phyloP scores from a whole-genome alignment of 2,329 filamentous ascomycete genomes.

The Pseudocercospora macadamiae region DNA sequence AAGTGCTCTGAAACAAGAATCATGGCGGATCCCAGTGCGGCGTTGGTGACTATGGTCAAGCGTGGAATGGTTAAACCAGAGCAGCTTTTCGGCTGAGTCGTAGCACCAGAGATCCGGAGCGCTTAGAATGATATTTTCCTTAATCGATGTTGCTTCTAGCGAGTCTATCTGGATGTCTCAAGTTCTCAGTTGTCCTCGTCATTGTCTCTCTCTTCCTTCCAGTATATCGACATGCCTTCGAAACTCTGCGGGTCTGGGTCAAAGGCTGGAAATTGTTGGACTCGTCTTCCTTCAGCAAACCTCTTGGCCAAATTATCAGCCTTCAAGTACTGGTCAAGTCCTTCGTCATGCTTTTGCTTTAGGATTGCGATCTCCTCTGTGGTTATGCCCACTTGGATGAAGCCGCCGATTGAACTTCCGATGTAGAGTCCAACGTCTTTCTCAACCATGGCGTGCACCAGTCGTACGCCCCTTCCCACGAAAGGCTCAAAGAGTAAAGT shows the following conservation, averaged over 20 bases:
- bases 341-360: conserved; percentile 9
- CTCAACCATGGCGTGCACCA: conserved; percentile 22
- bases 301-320: conserved; percentile 17
- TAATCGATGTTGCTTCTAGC: too few relatives aligned
- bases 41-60: conserved; percentile 28
- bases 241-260: conserved; percentile 36
- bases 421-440: conserved; percentile 27
- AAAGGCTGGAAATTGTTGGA: conserved; percentile 31
- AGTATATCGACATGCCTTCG: conserved; percentile 32
- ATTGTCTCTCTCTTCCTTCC: conserved; percentile 25
- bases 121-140: too few relatives aligned
- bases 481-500: conserved; percentile 34
- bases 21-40: conserved; percentile 26
- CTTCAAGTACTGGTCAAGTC: conserved; percentile 6
- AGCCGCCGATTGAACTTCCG: conserved; percentile 28
- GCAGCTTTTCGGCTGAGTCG: conserved; percentile 14
- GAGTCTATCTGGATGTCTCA: too few relatives aligned
- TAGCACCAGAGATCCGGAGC: too few relatives aligned
- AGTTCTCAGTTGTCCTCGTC: neutral
- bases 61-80: conserved; percentile 31
- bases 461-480: conserved; percentile 28
- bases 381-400: conserved; percentile 6
- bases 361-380: conserved; percentile 1
- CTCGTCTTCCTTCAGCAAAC: conserved; percentile 18
- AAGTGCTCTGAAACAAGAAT: conserved; percentile 23